These are phyloP conservation scores for Phytophthora multivora DNA, from an alignment of 352 stramenopile species.

Conservation along the genomic window DNA sequence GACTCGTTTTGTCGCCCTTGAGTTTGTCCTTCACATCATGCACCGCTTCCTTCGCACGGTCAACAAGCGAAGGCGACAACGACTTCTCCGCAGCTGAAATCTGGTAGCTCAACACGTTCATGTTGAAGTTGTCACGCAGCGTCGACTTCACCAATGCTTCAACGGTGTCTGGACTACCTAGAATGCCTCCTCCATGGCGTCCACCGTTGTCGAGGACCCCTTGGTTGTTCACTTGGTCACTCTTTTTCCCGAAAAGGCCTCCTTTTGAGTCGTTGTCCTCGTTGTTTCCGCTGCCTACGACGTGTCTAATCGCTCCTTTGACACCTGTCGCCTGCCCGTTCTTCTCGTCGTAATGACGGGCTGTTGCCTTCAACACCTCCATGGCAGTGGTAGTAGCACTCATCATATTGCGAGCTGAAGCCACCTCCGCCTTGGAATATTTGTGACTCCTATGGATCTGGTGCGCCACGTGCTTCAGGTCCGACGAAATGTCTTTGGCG, in stretches of 20 bases:
- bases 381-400: slow-evolving; percentile 15
- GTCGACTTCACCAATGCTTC: slow-evolving; percentile 27
- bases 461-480: slow-evolving; percentile 24
- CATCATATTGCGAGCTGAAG: slow-evolving; percentile 21
- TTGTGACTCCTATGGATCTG: slow-evolving; percentile 21
- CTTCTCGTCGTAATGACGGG: slow-evolving; percentile 27
- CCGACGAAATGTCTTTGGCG: slow-evolving; percentile 24
- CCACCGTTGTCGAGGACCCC: background rate
- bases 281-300: slow-evolving; percentile 3
- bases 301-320: slow-evolving; percentile 21
- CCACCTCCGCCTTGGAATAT: slow-evolving; percentile 13
- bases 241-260: background rate
- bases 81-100: slow-evolving; percentile 21
- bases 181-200: background rate
- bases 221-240: background rate
- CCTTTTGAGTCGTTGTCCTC: background rate
- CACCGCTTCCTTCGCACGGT: slow-evolving; percentile 24
- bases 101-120: slow-evolving; percentile 30
- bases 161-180: slow-evolving; percentile 17
- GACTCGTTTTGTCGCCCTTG: slow-evolving; percentile 13
- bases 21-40: slow-evolving; percentile 25
- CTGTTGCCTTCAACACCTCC: slow-evolving; percentile 16
- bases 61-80: slow-evolving; percentile 11
- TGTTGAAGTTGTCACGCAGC: slow-evolving; percentile 19
- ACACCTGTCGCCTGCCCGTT: slow-evolving; percentile 8